These are phyloP conservation scores for Dipodascus geniculatus DNA, from an alignment of 805 yeast genomes.

Conservation along the genomic window DNA sequence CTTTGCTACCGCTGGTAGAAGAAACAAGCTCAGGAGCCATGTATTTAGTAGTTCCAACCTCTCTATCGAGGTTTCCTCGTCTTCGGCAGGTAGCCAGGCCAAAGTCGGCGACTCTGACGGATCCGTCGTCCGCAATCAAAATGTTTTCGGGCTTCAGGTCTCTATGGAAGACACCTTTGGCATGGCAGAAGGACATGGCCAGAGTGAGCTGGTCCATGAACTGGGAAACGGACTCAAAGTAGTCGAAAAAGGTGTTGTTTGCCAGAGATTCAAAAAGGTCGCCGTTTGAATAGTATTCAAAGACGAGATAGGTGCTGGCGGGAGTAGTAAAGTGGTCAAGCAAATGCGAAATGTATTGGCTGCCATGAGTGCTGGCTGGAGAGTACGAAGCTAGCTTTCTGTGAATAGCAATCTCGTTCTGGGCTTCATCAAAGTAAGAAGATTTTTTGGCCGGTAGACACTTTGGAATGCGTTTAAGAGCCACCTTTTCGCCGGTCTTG, in stretches of 20 bases:
- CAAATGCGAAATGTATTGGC: conserved; percentile 67
- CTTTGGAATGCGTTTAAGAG: conserved; percentile 59
- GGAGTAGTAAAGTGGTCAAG: conserved; percentile 58
- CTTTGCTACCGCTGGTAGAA: conserved; percentile 33
- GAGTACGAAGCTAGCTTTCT: conserved; percentile 44
- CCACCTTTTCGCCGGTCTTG: conserved; percentile 43
- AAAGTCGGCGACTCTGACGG: conserved; percentile 79
- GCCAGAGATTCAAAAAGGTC: conserved; percentile 82
- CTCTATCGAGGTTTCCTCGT: conserved; percentile 47
- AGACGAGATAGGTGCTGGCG: conserved; percentile 44
- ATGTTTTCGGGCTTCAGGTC: conserved; percentile 71
- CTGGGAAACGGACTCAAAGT: conserved; percentile 27
- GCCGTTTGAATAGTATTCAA: conserved; percentile 80
- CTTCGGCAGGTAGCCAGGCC: conserved; percentile 82
- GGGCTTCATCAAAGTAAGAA: conserved; percentile 13
- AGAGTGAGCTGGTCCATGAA: conserved; percentile 54
- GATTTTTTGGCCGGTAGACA: conserved; percentile 1
- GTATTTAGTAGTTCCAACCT: conserved; percentile 87
- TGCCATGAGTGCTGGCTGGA: conserved; percentile 22
- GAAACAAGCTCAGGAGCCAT: conserved; percentile 90
- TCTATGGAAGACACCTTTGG: conserved; percentile 68
- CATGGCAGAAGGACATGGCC: conserved; percentile 64
- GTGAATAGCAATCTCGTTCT: conserved; percentile 60
- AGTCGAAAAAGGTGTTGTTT: conserved; percentile 39
- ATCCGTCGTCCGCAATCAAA: conserved; percentile 65